Evolutionary conservation across 176 grass and related monocot species (phyloP).

Genomic region (Aegilops sharonensis): DNA sequence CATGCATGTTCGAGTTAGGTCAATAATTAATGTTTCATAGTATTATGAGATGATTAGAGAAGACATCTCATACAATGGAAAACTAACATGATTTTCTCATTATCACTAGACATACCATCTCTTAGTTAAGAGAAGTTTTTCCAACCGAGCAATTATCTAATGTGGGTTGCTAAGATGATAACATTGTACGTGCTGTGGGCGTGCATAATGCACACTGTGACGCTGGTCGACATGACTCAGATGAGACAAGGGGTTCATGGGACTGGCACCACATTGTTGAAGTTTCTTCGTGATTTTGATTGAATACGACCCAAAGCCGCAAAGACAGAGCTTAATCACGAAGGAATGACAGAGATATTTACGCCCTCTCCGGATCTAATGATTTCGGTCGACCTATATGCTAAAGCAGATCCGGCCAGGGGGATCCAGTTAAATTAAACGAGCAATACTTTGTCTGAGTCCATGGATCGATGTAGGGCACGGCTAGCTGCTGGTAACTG

Average conservation of each 20-base stretch:
- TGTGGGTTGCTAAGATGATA: no score
- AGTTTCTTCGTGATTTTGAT: background rate
- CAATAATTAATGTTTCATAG: no score
- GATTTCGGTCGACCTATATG: background rate
- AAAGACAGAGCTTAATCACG: slow-evolving; percentile 42
- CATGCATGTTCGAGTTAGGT: no score
- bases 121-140: no score
- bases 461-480: background rate
- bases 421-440: background rate
- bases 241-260: background rate
- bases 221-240: background rate
- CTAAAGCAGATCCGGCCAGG: background rate
- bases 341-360: slow-evolving; percentile 40
- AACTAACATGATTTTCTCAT: no score
- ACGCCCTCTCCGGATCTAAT: background rate
- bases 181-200: background rate
- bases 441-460: background rate
- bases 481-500: background rate
- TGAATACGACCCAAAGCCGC: background rate
- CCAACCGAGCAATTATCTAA: no score
- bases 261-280: background rate
- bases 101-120: no score
- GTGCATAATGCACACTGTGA: background rate
- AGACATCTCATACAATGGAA: no score
- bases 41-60: no score